Percentiles rank a stretch among this genome's conserved stretches.
phyloP scores from a whole-genome alignment of 108 stramenopile genomes.

The Cyclotella choctawhatcheeana region DNA sequence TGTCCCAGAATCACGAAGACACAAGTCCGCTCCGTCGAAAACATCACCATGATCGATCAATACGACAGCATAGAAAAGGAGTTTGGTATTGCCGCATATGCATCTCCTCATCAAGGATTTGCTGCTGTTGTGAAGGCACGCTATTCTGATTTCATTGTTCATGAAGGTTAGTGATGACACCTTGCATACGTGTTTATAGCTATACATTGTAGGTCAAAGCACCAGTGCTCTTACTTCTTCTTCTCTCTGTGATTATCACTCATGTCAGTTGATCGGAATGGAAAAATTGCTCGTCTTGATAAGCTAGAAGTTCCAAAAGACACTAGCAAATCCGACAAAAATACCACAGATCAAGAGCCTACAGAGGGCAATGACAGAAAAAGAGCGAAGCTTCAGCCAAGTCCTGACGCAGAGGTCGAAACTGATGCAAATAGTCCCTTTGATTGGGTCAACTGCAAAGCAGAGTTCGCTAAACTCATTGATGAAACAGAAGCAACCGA shows the following conservation, averaged over 20 bases:
- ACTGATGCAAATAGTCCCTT: constrained; percentile 13
- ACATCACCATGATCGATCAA: constrained; percentile 21
- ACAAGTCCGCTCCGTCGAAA: background rate
- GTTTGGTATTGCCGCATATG: constrained; percentile 69
- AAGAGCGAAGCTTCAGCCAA: constrained; percentile 25
- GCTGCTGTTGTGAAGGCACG: constrained; percentile 81
- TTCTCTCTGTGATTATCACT: background rate
- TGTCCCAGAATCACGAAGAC: background rate
- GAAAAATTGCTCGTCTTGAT: constrained; percentile 67
- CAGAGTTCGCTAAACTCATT: constrained; percentile 31
- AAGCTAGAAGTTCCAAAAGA: constrained; percentile 42
- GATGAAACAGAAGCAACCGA: constrained; percentile 49
- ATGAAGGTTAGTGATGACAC: constrained; percentile 58
- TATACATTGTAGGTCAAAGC: background rate
- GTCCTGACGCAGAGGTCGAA: background rate
- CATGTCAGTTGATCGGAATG: constrained; percentile 75
- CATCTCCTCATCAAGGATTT: constrained; percentile 66
- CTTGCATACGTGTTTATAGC: background rate
- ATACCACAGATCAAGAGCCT: background rate
- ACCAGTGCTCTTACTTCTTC: background rate
- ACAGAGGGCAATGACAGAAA: background rate
- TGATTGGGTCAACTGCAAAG: constrained; percentile 34
- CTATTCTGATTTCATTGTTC: constrained; percentile 88
- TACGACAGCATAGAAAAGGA: constrained; percentile 63
- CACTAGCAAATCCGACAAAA: background rate